Conservation (phyloP, 2,329 filamentous ascomycete species). For the Fusarium mundagurra region DNA sequence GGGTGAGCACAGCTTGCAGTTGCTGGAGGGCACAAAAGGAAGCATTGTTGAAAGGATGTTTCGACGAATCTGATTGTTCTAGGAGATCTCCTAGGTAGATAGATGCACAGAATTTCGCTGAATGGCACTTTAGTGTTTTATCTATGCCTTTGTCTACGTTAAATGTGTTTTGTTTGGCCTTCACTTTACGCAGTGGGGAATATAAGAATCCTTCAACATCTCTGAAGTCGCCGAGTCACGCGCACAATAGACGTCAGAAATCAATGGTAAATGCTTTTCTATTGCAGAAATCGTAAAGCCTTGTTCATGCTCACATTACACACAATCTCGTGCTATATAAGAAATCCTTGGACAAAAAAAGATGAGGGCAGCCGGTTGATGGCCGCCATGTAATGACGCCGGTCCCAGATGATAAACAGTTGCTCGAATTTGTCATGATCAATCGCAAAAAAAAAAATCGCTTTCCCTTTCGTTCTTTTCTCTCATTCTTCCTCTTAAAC, state of each 20-base stretch:
- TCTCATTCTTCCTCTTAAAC: slow-evolving; percentile 41
- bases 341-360: slow-evolving; percentile 30
- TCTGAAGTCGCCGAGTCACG: background rate
- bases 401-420: slow-evolving; percentile 41
- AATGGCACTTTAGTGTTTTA: background rate
- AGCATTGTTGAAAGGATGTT: background rate
- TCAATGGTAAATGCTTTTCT: slow-evolving; percentile 41
- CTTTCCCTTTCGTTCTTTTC: slow-evolving; percentile 27
- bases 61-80: background rate
- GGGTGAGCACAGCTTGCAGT: background rate
- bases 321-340: slow-evolving; percentile 40
- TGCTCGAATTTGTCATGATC: slow-evolving; percentile 36
- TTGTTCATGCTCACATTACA: slow-evolving; percentile 41
- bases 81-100: slow-evolving; percentile 15
- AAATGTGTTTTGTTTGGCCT: background rate
- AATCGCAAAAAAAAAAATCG: slow-evolving; percentile 33
- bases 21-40: background rate
- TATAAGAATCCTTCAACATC: background rate
- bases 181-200: background rate
- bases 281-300: slow-evolving; percentile 42
- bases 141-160: background rate
- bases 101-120: slow-evolving; percentile 7
- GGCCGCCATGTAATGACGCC: slow-evolving; percentile 45
- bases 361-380: slow-evolving; percentile 39
- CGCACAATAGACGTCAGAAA: background rate